Conservation (phyloP, 1,139 yeast species). For the Pichia sp. region DNA sequence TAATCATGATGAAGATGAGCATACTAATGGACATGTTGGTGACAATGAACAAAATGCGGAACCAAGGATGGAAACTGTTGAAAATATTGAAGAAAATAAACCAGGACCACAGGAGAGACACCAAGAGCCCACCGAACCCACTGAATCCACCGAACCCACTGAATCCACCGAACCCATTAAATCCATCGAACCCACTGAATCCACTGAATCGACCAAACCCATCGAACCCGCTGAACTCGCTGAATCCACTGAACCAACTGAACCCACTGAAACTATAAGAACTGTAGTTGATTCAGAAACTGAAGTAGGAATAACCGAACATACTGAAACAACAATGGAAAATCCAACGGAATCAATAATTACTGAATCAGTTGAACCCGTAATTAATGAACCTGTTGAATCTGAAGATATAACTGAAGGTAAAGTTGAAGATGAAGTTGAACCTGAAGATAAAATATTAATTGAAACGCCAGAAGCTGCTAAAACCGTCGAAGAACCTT, state of each 20-base stretch:
- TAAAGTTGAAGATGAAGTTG: no score
- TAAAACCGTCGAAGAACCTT: no score
- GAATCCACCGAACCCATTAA: not conserved
- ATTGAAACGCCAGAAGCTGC: not conserved
- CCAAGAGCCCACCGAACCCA: not conserved
- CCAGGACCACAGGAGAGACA: no score
- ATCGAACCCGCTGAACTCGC: conserved; percentile 11
- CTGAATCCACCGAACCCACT: not conserved
- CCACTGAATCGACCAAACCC: not conserved
- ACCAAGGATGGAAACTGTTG: not conserved
- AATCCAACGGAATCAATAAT: conserved; percentile 2
- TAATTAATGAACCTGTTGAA: not conserved
- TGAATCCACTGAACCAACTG: conserved; percentile 1
- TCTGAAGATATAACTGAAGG: not conserved
- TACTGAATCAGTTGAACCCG: conserved; percentile 8
- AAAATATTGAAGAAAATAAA: no score
- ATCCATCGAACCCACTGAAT: not conserved
- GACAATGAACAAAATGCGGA: not conserved
- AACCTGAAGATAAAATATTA: not conserved
- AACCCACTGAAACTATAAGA: no score
- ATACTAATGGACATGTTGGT: not conserved
- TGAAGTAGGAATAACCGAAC: conserved; percentile 6
- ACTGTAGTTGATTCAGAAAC: no score
- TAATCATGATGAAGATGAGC: not conserved
- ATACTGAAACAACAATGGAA: conserved; percentile 3